phyloP scores from a whole-genome alignment of 2,329 filamentous ascomycete genomes.

The Dactylellina leptospora region DNA sequence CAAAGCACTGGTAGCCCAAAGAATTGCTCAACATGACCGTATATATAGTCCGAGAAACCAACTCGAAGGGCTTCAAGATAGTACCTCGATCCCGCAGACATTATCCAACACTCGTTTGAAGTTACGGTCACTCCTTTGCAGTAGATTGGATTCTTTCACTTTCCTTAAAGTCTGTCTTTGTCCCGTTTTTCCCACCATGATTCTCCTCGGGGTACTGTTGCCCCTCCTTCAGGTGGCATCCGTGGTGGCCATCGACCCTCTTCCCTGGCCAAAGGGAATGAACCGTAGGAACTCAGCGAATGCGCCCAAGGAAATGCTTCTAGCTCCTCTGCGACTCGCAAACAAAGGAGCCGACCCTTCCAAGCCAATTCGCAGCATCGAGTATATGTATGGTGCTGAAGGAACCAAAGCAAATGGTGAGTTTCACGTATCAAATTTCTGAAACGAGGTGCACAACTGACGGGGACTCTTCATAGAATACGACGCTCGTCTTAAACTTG shows the following conservation, averaged over 20 bases:
- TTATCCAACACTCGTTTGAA: too few relatives aligned
- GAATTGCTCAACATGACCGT: too few relatives aligned
- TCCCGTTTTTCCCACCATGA: not conserved
- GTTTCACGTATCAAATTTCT: too few relatives aligned
- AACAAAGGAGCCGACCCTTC: constrained; percentile 13
- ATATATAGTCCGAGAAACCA: too few relatives aligned
- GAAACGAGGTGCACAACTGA: not conserved
- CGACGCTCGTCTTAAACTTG: constrained; percentile 9
- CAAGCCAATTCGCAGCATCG: not conserved
- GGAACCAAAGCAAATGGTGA: not conserved
- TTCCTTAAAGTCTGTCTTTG: not conserved
- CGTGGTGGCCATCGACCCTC: constrained; percentile 1
- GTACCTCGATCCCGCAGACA: too few relatives aligned
- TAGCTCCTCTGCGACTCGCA: constrained; percentile 1
- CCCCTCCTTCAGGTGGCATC: constrained; percentile 3
- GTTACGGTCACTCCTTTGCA: not conserved
- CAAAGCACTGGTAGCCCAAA: too few relatives aligned
- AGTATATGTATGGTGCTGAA: constrained; percentile 7
- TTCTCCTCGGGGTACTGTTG: not conserved
- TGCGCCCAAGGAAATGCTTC: not conserved
- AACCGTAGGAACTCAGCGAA: constrained; percentile 1
- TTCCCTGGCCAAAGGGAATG: constrained; percentile 14
- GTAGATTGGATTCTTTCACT: not conserved
- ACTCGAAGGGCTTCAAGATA: too few relatives aligned
- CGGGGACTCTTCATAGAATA: not conserved